phyloP scores from a whole-genome alignment of 2,329 filamentous ascomycete genomes.

The Aspergillus quadricinctus region DNA sequence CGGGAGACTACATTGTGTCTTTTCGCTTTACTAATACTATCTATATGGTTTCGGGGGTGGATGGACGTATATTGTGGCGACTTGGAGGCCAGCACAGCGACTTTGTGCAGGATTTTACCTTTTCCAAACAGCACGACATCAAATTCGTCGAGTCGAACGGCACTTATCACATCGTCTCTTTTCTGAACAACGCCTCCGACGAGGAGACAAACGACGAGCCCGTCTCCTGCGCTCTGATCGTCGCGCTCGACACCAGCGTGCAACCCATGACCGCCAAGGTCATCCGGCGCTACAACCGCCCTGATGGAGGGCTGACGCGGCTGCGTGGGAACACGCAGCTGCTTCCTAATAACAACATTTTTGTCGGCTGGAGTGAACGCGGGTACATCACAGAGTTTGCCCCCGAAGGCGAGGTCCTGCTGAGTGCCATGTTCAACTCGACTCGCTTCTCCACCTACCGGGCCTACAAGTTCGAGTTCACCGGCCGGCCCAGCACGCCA shows the following conservation, averaged over 20 bases:
- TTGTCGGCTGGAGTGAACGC: slow-evolving; percentile 32
- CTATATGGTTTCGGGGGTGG: slow-evolving; percentile 32
- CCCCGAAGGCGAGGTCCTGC: slow-evolving; percentile 23
- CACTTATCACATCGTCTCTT: slow-evolving; percentile 28
- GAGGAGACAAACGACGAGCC: slow-evolving; percentile 23
- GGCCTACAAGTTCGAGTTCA: slow-evolving; percentile 36
- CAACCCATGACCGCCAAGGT: slow-evolving; percentile 24
- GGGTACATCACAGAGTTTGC: slow-evolving; percentile 33
- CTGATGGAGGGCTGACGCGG: slow-evolving; percentile 27
- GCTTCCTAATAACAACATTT: slow-evolving; percentile 33
- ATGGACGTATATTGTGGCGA: slow-evolving; percentile 35
- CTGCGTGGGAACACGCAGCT: slow-evolving; percentile 33
- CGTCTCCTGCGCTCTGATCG: slow-evolving; percentile 25
- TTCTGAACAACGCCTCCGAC: slow-evolving; percentile 33
- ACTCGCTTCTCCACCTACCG: slow-evolving; percentile 36
- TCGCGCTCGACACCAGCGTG: slow-evolving; percentile 25
- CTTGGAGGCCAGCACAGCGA: slow-evolving; percentile 28
- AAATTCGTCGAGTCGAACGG: slow-evolving; percentile 27
- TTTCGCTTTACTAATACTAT: slow-evolving; percentile 36
- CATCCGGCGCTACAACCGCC: slow-evolving; percentile 26
- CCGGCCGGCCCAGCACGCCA: slow-evolving; percentile 26
- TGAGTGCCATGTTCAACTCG: slow-evolving; percentile 30
- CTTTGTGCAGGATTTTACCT: slow-evolving; percentile 30
- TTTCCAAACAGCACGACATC: slow-evolving; percentile 36
- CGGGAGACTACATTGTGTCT: slow-evolving; percentile 38